These are phyloP conservation scores for Pseudophaeomoniella oleicola DNA, from an alignment of 2,329 filamentous ascomycete genomes.

Conservation along the genomic window DNA sequence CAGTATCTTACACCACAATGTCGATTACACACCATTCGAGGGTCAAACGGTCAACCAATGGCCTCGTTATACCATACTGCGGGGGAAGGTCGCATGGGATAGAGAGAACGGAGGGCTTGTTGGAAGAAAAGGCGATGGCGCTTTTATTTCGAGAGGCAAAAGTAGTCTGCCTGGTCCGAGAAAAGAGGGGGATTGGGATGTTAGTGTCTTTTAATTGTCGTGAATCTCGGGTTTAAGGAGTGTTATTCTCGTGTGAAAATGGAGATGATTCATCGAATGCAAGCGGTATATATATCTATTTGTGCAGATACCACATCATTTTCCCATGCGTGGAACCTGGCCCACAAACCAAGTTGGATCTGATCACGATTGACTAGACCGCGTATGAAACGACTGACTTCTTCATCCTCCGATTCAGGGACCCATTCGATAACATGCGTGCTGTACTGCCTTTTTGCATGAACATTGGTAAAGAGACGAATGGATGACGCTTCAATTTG, in stretches of 20 bases:
- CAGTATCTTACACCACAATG: constrained; percentile 42
- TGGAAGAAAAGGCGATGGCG: constrained; percentile 32
- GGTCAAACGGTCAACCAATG: constrained; percentile 42
- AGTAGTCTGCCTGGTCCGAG: constrained; percentile 19
- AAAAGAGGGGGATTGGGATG: constrained; percentile 15
- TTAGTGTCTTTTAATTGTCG: constrained; percentile 6
- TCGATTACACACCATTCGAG: constrained; percentile 51
- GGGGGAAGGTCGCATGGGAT: constrained; percentile 46
- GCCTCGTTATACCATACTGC: constrained; percentile 45
- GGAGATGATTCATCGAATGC: not conserved
- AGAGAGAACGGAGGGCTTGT: constrained; percentile 36
- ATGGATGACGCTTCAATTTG: not conserved
- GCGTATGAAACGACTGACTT: not conserved
- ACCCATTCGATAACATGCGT: not conserved
- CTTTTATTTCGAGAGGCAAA: constrained; percentile 32
- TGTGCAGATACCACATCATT: constrained; percentile 1
- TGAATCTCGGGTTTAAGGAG: too few species aligned
- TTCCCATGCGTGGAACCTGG: constrained; percentile 1
- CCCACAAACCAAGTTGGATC: not conserved
- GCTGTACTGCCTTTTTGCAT: constrained; percentile 1
- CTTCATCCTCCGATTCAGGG: constrained; percentile 1
- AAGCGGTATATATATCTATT: constrained; percentile 1
- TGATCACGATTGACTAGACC: not conserved
- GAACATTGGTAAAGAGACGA: not conserved
- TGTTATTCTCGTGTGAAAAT: too few species aligned